A percentile compares a stretch with the other conserved stretches of the same genome.
Evolutionary conservation across 345 rosid species (phyloP).

Genomic region (Acer negundo): DNA sequence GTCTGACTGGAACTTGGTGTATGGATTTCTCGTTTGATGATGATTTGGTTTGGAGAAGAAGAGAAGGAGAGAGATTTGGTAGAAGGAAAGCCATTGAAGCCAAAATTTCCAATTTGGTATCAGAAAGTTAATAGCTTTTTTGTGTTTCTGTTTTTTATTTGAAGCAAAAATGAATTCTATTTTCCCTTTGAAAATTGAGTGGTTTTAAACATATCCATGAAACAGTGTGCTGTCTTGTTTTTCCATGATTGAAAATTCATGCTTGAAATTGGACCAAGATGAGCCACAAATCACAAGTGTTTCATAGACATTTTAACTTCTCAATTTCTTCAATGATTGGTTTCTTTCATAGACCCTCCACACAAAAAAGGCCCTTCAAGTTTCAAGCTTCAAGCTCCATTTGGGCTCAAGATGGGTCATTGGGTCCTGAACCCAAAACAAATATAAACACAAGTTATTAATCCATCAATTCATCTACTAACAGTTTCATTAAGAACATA

Average conservation of each 20-base stretch:
- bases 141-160: constrained; percentile 22
- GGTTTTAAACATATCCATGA: constrained; percentile 53
- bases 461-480: no score
- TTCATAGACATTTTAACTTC: neutral
- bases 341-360: no score
- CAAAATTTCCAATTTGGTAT: neutral
- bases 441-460: no score
- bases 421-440: no score
- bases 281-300: neutral
- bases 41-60: constrained; percentile 52
- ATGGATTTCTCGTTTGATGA: constrained; percentile 45
- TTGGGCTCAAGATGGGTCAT: no score
- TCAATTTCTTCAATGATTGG: neutral
- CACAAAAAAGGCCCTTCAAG: no score
- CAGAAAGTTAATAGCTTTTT: constrained; percentile 27
- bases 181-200: constrained; percentile 36
- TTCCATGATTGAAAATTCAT: no score
- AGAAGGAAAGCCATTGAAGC: constrained; percentile 72
- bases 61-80: constrained; percentile 64
- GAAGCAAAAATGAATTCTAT: constrained; percentile 9
- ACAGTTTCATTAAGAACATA: no score
- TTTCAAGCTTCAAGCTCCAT: no score
- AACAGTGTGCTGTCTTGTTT: neutral
- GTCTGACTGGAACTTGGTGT: constrained; percentile 15
- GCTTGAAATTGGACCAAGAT: neutral